Conservation (phyloP, 306 rosid genomes). For the Inga laurina region DNA sequence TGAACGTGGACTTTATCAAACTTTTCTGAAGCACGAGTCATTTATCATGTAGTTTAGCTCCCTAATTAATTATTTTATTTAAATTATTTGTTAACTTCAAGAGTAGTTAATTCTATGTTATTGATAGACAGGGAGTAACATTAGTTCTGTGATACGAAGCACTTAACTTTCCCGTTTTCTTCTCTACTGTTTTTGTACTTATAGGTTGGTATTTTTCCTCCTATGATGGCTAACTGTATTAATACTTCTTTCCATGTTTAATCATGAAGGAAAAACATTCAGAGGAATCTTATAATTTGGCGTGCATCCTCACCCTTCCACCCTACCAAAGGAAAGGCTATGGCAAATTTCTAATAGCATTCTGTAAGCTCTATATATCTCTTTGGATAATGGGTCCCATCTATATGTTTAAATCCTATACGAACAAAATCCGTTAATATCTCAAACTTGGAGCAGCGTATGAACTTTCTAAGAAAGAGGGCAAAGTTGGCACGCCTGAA, state of each 20-base stretch:
- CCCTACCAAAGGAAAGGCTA: constrained; percentile 99
- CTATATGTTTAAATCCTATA: constrained; percentile 11
- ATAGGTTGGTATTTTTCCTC: constrained; percentile 17
- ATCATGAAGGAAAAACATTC: constrained; percentile 93
- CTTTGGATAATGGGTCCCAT: background rate
- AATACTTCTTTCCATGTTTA: constrained; percentile 18
- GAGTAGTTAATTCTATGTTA: constrained; percentile 4
- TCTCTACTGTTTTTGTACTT: background rate
- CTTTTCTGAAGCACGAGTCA: background rate
- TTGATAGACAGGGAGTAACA: constrained; percentile 8
- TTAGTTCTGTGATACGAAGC: constrained; percentile 17
- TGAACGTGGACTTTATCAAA: background rate
- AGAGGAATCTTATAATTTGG: constrained; percentile 95
- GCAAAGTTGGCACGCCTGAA: constrained; percentile 98
- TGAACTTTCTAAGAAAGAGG: constrained; percentile 98
- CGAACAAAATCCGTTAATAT: constrained; percentile 22
- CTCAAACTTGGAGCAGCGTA: constrained; percentile 69
- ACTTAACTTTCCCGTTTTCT: background rate
- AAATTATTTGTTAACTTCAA: background rate
- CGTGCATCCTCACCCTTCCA: constrained; percentile 98
- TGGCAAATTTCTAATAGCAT: constrained; percentile 96
- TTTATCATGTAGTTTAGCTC: background rate
- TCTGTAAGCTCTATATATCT: constrained; percentile 63
- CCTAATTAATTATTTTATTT: background rate
- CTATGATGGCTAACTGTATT: constrained; percentile 17